Percentiles rank a stretch among this genome's conserved stretches.
These are phyloP conservation scores for Physocladia obscura DNA, from an alignment of 192 early-diverging fungal species.

Conservation along the genomic window DNA sequence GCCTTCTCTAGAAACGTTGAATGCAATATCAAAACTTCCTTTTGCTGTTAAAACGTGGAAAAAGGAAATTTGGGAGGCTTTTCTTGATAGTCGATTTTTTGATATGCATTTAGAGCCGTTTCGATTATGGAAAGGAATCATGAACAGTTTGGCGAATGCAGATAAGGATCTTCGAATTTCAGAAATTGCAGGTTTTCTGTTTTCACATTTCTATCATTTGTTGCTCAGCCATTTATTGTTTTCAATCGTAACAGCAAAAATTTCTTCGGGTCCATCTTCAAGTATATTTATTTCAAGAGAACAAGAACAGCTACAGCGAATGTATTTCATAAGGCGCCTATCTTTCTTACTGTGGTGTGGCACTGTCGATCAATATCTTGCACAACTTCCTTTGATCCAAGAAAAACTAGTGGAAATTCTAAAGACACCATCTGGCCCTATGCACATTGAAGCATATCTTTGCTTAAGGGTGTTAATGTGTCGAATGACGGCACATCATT, in stretches of 20 bases:
- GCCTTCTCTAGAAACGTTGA: constrained; percentile 57
- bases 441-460: constrained; percentile 82
- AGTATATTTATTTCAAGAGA: constrained; percentile 82
- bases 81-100: constrained; percentile 71
- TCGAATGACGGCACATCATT: constrained; percentile 75
- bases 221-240: no score
- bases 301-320: constrained; percentile 69
- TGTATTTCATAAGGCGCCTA: constrained; percentile 70
- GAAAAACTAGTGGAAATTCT: constrained; percentile 87
- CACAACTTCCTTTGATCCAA: constrained; percentile 76
- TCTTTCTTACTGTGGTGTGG: constrained; percentile 79
- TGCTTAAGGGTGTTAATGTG: constrained; percentile 80
- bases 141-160: constrained; percentile 66
- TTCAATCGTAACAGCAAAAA: constrained; percentile 46
- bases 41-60: constrained; percentile 66
- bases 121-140: constrained; percentile 67
- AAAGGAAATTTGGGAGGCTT: constrained; percentile 77
- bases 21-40: constrained; percentile 62
- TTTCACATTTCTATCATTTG: no score
- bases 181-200: constrained; percentile 66
- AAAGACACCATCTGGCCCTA: constrained; percentile 65
- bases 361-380: constrained; percentile 71
- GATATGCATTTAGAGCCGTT: constrained; percentile 53
- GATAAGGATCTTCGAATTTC: constrained; percentile 73
- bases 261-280: constrained; percentile 68